Percentiles rank a stretch among this genome's conserved stretches.
These are phyloP conservation scores for Ophiostoma novo-ulmi DNA, from an alignment of 2,329 filamentous ascomycete genomes.

Conservation along the genomic window DNA sequence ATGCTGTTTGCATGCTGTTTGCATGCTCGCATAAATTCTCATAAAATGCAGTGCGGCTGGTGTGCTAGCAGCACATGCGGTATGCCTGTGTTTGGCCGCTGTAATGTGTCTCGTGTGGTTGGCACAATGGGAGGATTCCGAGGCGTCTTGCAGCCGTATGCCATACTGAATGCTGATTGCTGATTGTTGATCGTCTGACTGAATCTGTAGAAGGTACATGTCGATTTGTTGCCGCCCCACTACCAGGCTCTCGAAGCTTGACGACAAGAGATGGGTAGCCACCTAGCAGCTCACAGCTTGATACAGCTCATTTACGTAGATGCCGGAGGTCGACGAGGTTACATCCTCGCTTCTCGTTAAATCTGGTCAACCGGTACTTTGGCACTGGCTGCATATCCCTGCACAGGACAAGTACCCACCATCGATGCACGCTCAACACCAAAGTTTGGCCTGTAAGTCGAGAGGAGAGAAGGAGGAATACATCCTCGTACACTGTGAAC, in stretches of 20 bases:
- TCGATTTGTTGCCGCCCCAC: background rate
- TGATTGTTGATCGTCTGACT: background rate
- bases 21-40: background rate
- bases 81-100: background rate
- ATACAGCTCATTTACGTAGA: slow-evolving; percentile 3
- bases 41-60: background rate
- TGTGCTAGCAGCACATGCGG: background rate
- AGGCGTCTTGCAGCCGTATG: background rate
- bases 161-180: background rate
- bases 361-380: slow-evolving; percentile 18
- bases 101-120: slow-evolving; percentile 3
- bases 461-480: background rate
- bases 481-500: background rate
- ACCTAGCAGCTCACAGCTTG: background rate
- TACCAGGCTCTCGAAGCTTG: background rate
- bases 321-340: slow-evolving; percentile 13
- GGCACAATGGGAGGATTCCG: background rate
- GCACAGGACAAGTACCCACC: slow-evolving; percentile 5
- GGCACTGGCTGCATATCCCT: slow-evolving; percentile 12
- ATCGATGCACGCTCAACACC: slow-evolving; percentile 4
- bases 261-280: background rate
- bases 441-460: background rate
- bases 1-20: background rate
- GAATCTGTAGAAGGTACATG: background rate
- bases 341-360: slow-evolving; percentile 14